Conservation (phyloP, 345 rosid species). For the Aethionema arabicum region DNA sequence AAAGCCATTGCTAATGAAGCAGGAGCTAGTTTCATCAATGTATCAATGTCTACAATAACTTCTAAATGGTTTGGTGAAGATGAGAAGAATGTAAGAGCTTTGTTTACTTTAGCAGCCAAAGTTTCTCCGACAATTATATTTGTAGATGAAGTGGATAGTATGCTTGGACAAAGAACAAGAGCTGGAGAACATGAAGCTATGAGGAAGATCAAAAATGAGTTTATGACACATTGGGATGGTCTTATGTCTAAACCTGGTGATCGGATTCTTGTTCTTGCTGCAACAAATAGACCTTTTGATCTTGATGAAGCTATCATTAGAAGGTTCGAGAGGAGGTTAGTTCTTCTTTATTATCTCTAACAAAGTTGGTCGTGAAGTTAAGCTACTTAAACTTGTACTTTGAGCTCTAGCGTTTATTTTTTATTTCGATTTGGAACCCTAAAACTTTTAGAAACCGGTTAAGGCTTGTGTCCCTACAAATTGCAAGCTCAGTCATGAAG, state of each 20-base stretch:
- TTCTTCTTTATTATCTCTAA: too few species aligned
- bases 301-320: slow-evolving; percentile 99
- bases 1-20: slow-evolving; percentile 99
- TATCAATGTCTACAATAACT: slow-evolving; percentile 98
- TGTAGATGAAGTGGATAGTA: slow-evolving; percentile 98
- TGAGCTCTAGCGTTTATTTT: slow-evolving; percentile 14
- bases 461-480: too few species aligned
- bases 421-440: too few species aligned
- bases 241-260: slow-evolving; percentile 76
- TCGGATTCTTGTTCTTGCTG: slow-evolving; percentile 95
- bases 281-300: slow-evolving; percentile 98
- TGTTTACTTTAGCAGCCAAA: slow-evolving; percentile 90
- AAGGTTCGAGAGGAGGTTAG: slow-evolving; percentile 91
- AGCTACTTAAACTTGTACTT: slow-evolving; percentile 6
- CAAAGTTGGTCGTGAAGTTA: too few species aligned
- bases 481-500: too few species aligned
- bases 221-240: slow-evolving; percentile 99
- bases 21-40: slow-evolving; percentile 98
- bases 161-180: slow-evolving; percentile 97
- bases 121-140: slow-evolving; percentile 97
- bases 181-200: slow-evolving; percentile 99
- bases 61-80: slow-evolving; percentile 99
- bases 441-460: too few species aligned
- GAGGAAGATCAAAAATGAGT: slow-evolving; percentile 96
- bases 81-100: slow-evolving; percentile 92